A percentile compares a stretch with the other conserved stretches of the same genome.
These are phyloP conservation scores for Teratosphaeria pseudoeucalypti DNA, from an alignment of 2,329 filamentous ascomycete species.

Conservation along the genomic window DNA sequence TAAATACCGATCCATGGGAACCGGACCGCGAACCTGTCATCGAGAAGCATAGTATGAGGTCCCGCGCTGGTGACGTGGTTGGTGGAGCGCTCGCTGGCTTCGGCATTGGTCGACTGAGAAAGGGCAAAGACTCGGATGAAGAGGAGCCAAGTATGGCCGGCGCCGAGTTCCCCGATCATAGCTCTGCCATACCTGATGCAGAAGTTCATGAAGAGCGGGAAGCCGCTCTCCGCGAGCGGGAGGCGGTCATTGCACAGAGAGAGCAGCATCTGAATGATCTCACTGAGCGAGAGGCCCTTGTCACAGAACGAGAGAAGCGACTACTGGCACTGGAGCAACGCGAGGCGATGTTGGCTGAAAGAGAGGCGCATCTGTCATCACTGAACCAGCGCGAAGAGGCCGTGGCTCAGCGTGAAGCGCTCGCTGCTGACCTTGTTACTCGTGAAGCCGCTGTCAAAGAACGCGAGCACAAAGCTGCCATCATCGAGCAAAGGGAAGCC, in stretches of 20 bases:
- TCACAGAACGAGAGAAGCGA: neutral
- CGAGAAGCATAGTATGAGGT: neutral
- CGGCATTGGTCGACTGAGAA: slow-evolving; percentile 14
- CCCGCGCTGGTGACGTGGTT: slow-evolving; percentile 15
- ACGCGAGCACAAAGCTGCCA: neutral
- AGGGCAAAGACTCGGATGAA: neutral
- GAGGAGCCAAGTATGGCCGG: neutral
- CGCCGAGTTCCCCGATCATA: neutral
- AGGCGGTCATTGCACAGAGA: neutral
- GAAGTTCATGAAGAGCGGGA: neutral
- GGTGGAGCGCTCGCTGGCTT: slow-evolving; percentile 26
- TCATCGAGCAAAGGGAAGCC: neutral
- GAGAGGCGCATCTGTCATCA: neutral
- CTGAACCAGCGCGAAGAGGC: neutral
- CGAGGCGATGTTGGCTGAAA: neutral
- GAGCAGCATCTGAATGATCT: neutral
- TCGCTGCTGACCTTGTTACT: neutral
- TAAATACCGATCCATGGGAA: slow-evolving; percentile 46
- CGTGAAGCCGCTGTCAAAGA: neutral
- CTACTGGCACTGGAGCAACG: neutral
- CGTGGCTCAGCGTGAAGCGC: neutral
- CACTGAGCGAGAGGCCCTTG: neutral
- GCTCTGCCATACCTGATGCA: neutral
- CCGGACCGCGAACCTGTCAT: neutral
- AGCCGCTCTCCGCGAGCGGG: neutral